These are phyloP conservation scores for Hyaloperonospora brassicae DNA, from an alignment of 352 stramenopile species.

Conservation along the genomic window DNA sequence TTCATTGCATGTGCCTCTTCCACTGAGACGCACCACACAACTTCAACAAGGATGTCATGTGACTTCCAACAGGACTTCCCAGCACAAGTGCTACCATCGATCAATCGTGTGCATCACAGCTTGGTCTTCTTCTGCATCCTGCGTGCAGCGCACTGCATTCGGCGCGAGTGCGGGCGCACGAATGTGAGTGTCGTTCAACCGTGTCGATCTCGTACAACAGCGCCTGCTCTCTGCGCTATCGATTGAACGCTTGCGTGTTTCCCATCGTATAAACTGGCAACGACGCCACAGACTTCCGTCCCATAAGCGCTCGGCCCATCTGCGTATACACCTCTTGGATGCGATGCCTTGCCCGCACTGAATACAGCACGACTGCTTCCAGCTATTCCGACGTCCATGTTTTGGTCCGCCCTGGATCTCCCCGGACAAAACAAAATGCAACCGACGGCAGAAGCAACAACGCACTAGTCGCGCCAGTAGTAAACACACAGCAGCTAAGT, in stretches of 20 bases:
- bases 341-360: slow-evolving; percentile 57
- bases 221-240: slow-evolving; percentile 46
- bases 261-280: slow-evolving; percentile 79
- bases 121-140: slow-evolving; percentile 72
- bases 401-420: slow-evolving; percentile 49
- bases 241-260: slow-evolving; percentile 73
- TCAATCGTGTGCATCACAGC: slow-evolving; percentile 65
- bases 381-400: slow-evolving; percentile 52
- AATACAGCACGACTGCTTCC: slow-evolving; percentile 71
- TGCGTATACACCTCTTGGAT: slow-evolving; percentile 81
- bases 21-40: too few species aligned
- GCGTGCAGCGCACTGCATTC: slow-evolving; percentile 68
- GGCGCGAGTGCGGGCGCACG: slow-evolving; percentile 73
- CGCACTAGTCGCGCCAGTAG: too few species aligned
- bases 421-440: slow-evolving; percentile 14
- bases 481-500: too few species aligned
- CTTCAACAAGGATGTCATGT: too few species aligned
- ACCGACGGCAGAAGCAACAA: not conserved
- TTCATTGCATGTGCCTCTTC: too few species aligned
- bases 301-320: slow-evolving; percentile 66
- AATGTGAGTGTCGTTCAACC: slow-evolving; percentile 51
- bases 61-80: too few species aligned
- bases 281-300: slow-evolving; percentile 55
- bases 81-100: slow-evolving; percentile 59
- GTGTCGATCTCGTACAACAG: slow-evolving; percentile 45